Conservation (phyloP, 108 stramenopile species). For the Discostella pseudostelligera region DNA sequence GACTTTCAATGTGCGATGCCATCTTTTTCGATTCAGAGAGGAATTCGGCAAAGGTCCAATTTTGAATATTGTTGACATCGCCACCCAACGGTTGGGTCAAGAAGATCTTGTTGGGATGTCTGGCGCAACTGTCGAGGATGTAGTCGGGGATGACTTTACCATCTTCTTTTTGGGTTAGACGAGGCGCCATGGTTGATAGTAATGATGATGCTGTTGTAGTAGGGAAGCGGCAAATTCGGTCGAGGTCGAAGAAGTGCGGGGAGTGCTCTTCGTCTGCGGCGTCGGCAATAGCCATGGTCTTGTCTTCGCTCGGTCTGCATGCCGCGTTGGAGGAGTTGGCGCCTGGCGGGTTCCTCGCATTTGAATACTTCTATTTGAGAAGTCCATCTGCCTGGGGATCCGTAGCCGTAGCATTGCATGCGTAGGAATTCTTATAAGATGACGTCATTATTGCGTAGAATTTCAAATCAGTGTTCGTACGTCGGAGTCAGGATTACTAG, state of each 20-base stretch:
- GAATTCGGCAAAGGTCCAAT: slow-evolving; percentile 62
- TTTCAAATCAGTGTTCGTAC: too few species aligned
- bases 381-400: too few species aligned
- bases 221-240: not conserved
- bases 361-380: too few species aligned
- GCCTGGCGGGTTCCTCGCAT: too few species aligned
- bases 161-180: slow-evolving; percentile 17
- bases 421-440: too few species aligned
- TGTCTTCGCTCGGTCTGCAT: too few species aligned
- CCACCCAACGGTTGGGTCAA: slow-evolving; percentile 75
- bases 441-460: too few species aligned
- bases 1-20: slow-evolving; percentile 63
- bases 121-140: slow-evolving; percentile 63
- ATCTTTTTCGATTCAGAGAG: slow-evolving; percentile 68
- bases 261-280: too few species aligned
- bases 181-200: slow-evolving; percentile 10
- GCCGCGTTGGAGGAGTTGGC: too few species aligned
- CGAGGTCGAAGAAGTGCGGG: not conserved
- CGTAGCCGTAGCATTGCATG: too few species aligned
- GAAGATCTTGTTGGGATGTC: slow-evolving; percentile 51
- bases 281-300: too few species aligned
- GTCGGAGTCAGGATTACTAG: too few species aligned
- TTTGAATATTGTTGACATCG: slow-evolving; percentile 53
- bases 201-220: not conserved
- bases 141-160: slow-evolving; percentile 63